Evolutionary conservation across 768 basidiomycete genomes (phyloP).

Genomic region (Nevesoporus exiguus): DNA sequence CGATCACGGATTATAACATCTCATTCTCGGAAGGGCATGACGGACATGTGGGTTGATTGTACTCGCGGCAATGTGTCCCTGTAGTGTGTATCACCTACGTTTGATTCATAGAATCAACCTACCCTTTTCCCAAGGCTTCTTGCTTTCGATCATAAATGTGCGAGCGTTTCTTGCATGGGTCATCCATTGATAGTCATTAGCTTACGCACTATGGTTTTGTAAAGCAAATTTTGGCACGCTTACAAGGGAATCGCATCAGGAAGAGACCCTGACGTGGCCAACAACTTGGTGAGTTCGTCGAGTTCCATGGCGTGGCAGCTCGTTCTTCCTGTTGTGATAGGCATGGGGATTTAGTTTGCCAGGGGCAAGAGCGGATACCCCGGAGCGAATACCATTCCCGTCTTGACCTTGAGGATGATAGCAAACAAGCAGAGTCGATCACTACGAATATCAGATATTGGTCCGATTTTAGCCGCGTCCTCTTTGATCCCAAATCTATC

Average conservation of each 20-base stretch:
- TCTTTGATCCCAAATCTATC: conserved; percentile 61
- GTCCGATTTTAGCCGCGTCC: conserved; percentile 51
- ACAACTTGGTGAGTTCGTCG: conserved; percentile 19
- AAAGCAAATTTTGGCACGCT: conserved; percentile 68
- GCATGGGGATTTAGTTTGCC: conserved; percentile 47
- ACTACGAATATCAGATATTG: conserved; percentile 41
- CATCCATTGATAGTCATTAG: background rate
- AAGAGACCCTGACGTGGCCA: conserved; percentile 17
- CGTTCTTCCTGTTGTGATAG: conserved; percentile 30
- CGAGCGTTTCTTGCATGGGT: conserved; percentile 2
- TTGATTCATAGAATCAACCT: conserved; percentile 29
- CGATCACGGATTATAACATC: conserved; percentile 47
- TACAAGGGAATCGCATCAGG: conserved; percentile 38
- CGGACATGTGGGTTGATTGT: conserved; percentile 39
- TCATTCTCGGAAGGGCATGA: conserved; percentile 66
- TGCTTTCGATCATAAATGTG: conserved; percentile 66
- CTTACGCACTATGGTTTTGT: conserved; percentile 6
- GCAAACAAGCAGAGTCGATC: conserved; percentile 7
- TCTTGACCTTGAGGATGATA: conserved; percentile 30
- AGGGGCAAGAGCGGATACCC: conserved; percentile 50
- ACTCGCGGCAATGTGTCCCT: background rate
- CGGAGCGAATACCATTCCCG: conserved; percentile 54
- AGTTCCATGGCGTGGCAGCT: background rate
- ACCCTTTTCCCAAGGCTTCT: conserved; percentile 61
- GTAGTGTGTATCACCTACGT: background rate